A percentile compares a stretch with the other conserved stretches of the same genome.
phyloP scores from a whole-genome alignment of 1,284 basidiomycete species.

The Trichosporon faecale region DNA sequence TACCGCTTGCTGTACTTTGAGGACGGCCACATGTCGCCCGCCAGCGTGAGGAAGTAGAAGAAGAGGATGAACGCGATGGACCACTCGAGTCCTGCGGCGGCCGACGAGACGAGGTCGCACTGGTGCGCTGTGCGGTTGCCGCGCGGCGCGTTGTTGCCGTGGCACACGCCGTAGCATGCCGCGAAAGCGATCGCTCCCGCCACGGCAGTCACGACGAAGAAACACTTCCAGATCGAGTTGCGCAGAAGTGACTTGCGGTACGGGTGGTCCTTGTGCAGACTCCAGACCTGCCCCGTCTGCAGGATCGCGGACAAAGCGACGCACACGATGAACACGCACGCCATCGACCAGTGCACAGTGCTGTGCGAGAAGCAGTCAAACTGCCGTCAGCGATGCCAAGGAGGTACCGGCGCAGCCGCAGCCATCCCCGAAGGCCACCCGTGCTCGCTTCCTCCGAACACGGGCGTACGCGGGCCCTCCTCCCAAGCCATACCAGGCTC shows the following conservation, averaged over 20 bases:
- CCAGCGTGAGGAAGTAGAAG: constrained; percentile 50
- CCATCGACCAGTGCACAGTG: constrained; percentile 55
- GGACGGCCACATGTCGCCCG: constrained; percentile 44
- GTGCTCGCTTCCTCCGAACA: no score
- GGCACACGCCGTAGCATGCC: constrained; percentile 50
- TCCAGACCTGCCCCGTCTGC: constrained; percentile 55
- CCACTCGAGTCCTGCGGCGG: constrained; percentile 54
- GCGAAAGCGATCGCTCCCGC: constrained; percentile 54
- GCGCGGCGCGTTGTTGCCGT: constrained; percentile 29
- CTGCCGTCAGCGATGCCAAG: constrained; percentile 24
- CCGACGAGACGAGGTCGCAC: constrained; percentile 54
- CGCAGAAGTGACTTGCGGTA: constrained; percentile 51
- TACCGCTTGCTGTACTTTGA: constrained; percentile 52
- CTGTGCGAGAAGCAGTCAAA: constrained; percentile 53
- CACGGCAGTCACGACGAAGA: constrained; percentile 53
- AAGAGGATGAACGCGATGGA: constrained; percentile 51
- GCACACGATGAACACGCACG: constrained; percentile 46
- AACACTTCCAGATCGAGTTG: constrained; percentile 54
- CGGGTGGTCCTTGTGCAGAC: constrained; percentile 52
- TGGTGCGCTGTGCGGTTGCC: constrained; percentile 24
- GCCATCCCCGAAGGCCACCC: no score
- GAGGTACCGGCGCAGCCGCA: no score
- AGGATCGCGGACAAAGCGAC: constrained; percentile 27
- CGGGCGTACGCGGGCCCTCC: no score
- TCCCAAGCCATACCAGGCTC: no score